Percentiles rank a stretch among this genome's conserved stretches.
phyloP scores from a whole-genome alignment of 2,329 filamentous ascomycete species.

The Hymenoscyphus fructigenus region DNA sequence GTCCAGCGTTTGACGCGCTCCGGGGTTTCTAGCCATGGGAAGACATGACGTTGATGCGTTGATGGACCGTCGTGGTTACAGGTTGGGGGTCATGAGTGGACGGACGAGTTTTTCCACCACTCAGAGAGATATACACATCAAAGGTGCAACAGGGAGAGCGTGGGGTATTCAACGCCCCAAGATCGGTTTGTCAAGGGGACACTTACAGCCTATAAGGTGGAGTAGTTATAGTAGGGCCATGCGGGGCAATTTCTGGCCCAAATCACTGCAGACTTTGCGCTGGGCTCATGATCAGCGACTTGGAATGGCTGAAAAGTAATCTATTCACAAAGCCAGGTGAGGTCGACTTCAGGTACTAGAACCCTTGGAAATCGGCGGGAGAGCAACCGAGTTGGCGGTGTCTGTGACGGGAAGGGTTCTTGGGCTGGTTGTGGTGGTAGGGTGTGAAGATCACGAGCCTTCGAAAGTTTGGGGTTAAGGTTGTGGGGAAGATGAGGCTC shows the following conservation, averaged over 20 bases:
- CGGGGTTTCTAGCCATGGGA: not conserved
- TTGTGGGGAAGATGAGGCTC: not conserved
- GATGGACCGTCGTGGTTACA: constrained; percentile 11
- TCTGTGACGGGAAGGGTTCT: not conserved
- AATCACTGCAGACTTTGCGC: not conserved
- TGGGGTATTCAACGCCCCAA: constrained; percentile 20
- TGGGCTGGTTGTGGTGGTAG: not conserved
- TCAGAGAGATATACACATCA: constrained; percentile 8
- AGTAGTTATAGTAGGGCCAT: constrained; percentile 1
- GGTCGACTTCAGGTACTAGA: constrained; percentile 5
- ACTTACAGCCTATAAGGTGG: constrained; percentile 13
- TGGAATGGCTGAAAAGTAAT: not conserved
- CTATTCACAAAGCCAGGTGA: not conserved
- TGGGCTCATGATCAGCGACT: constrained; percentile 11
- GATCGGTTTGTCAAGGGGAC: not conserved
- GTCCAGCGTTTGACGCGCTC: constrained; percentile 1
- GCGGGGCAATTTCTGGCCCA: constrained; percentile 11
- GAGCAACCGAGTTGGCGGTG: not conserved
- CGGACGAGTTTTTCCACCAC: constrained; percentile 27
- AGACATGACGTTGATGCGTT: constrained; percentile 4
- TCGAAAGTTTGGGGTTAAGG: not conserved
- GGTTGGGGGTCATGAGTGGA: constrained; percentile 13
- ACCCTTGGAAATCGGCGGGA: constrained; percentile 7
- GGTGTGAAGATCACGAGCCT: not conserved
- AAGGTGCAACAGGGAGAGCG: constrained; percentile 16